These are phyloP conservation scores for Bombardia bombarda DNA, from an alignment of 495 filamentous ascomycete species.

Conservation along the genomic window DNA sequence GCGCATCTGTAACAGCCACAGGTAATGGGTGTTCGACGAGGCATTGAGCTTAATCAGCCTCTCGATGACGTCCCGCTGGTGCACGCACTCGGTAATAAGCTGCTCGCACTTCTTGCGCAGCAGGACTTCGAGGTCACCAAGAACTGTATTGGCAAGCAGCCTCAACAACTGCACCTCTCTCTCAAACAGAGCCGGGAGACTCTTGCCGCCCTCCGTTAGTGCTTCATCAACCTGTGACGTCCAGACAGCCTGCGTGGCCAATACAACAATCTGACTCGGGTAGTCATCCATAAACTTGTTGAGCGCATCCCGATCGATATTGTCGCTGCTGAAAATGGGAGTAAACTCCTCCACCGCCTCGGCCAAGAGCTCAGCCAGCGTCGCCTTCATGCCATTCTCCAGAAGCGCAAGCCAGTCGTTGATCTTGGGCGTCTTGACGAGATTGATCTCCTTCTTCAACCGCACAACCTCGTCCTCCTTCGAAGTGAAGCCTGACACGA, in stretches of 20 bases:
- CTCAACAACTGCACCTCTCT: slow-evolving; percentile 73
- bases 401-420: slow-evolving; percentile 95
- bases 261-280: slow-evolving; percentile 90
- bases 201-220: slow-evolving; percentile 57
- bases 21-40: slow-evolving; percentile 68
- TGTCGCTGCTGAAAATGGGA: slow-evolving; percentile 56
- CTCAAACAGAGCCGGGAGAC: slow-evolving; percentile 60
- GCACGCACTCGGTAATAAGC: slow-evolving; percentile 97
- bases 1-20: slow-evolving; percentile 97
- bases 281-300: slow-evolving; percentile 70
- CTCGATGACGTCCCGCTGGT: slow-evolving; percentile 86
- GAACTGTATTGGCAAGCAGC: slow-evolving; percentile 77
- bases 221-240: slow-evolving; percentile 73
- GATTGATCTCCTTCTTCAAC: slow-evolving; percentile 81
- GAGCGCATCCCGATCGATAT: slow-evolving; percentile 59
- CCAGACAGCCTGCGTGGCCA: slow-evolving; percentile 94
- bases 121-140: slow-evolving; percentile 80
- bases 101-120: slow-evolving; percentile 95
- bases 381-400: slow-evolving; percentile 88
- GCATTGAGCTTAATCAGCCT: slow-evolving; percentile 72
- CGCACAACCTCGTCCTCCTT: slow-evolving; percentile 90
- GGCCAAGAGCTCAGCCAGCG: slow-evolving; percentile 80
- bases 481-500: slow-evolving; percentile 86
- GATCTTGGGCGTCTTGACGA: slow-evolving; percentile 87
- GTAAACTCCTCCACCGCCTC: slow-evolving; percentile 76